Percentiles rank a stretch among this genome's conserved stretches.
Conservation (phyloP, 106 monocot genomes). For the Gastrodia elata region DNA sequence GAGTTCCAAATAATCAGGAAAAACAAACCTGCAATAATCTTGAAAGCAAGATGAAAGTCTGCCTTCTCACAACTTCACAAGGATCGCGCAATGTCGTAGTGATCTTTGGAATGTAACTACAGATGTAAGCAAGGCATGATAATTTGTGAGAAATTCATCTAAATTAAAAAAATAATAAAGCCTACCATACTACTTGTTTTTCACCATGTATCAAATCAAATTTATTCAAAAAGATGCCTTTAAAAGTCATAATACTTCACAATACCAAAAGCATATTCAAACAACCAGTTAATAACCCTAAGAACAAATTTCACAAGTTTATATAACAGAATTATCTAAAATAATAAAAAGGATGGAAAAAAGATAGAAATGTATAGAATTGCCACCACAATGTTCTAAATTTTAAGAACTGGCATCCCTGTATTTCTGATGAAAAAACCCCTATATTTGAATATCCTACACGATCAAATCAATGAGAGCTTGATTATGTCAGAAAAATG, state of each 20-base stretch:
- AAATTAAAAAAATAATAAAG: not conserved
- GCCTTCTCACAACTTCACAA: conserved; percentile 89
- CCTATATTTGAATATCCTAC: too few species aligned
- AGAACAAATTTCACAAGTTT: not conserved
- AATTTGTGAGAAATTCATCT: not conserved
- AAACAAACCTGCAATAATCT: conserved; percentile 71
- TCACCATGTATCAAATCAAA: not conserved
- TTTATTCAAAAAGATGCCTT: not conserved
- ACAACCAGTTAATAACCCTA: not conserved
- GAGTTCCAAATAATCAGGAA: not conserved
- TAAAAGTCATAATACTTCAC: not conserved
- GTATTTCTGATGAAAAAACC: too few species aligned
- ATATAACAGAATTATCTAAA: not conserved
- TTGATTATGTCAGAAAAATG: too few species aligned
- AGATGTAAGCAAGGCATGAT: not conserved
- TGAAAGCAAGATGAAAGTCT: conserved; percentile 90
- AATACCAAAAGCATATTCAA: not conserved
- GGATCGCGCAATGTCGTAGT: conserved; percentile 74
- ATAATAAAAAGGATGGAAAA: not conserved
- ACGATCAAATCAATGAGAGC: too few species aligned
- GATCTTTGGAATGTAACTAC: conserved; percentile 84
- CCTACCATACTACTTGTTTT: not conserved
- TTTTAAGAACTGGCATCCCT: too few species aligned
- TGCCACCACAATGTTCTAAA: too few species aligned
- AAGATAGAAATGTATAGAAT: too few species aligned